Percentiles rank a stretch among this genome's conserved stretches.
Evolutionary conservation across 257 asterid species (phyloP).

Genomic region (Sherardia arvensis): DNA sequence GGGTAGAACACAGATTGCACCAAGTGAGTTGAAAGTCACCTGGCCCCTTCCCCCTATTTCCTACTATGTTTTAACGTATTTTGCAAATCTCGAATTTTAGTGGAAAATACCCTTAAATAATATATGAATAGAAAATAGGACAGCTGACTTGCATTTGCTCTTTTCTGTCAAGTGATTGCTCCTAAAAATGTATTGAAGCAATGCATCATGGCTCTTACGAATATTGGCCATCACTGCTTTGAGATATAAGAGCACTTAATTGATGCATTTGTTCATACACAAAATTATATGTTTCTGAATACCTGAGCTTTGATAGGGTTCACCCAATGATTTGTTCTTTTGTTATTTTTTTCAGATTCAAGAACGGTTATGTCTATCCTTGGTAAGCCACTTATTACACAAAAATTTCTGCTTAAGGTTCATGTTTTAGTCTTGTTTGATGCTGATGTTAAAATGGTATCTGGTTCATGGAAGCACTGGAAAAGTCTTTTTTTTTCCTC

Average conservation of each 20-base stretch:
- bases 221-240: not conserved
- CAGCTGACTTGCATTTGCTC: not conserved
- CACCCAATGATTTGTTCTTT: slow-evolving; percentile 14
- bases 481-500: not conserved
- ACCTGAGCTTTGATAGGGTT: not conserved
- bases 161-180: not conserved
- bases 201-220: too few relatives aligned
- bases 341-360: slow-evolving; percentile 54
- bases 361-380: slow-evolving; percentile 96
- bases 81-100: not conserved
- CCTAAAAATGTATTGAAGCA: not conserved
- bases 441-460: not conserved
- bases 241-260: not conserved
- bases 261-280: not conserved
- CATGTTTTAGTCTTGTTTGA: not conserved
- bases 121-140: not conserved
- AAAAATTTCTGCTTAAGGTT: not conserved
- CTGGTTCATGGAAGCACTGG: not conserved
- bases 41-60: not conserved
- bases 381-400: slow-evolving; percentile 32
- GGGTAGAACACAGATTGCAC: slow-evolving; percentile 96
- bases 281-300: not conserved
- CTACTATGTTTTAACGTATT: not conserved
- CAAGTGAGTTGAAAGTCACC: slow-evolving; percentile 49
- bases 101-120: not conserved